Base-by-base conservation (phyloP, 176 grass and related monocot genomes). In the Zizania latifolia region DNA sequence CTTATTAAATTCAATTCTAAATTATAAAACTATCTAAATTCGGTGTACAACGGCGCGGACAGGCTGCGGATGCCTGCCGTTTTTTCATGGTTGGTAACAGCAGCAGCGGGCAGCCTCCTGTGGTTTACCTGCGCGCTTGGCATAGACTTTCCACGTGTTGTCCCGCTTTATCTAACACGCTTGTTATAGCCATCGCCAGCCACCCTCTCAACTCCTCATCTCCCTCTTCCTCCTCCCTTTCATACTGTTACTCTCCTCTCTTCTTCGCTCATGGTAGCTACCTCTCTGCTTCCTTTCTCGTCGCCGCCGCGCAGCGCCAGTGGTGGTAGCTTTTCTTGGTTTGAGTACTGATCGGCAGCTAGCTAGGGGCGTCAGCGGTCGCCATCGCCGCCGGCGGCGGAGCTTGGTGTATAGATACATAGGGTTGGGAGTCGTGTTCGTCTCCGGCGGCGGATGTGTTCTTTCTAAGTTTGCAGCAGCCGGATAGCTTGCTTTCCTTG, bases 121-220 rank as follows among this genome's bases (percentile, higher is more conserved):
- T 28, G 59, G 45, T 72, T 45, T 72, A 71, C 78, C 58, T 27
- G 2, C 59, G 54, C 2, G 16, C n/a, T n/a, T n/a, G n/a, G n/a
- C 82, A 65, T 68, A 39, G 74, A 82, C 41, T 61, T 68, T 69
- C 53, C 78, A 86, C 84, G 80, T 68, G 82, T n/a, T n/a, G n/a
- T 57, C 40, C 23, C 43, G 35, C 65, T 87, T 84, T 81, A 81
- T 90, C 81, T 84, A 71, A 19, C 85, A 32, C 65, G 31, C 65
- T 35, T 44, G 23, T 23, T 13, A 33, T 29, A 38, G 75, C 45
- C 77, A 62, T 60, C 55, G 58, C 78, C 66, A 68, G 15, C 36
- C 54, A 38, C 31, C 23, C 10, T 28, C 44, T 62, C n/a, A 5
- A 15, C 33, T 31, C 36, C 70, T 37, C 58, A 5, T 23, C 45